Evolutionary conservation across 106 monocot genomes (phyloP).

Genomic region (Dioscorea zingiberensis): DNA sequence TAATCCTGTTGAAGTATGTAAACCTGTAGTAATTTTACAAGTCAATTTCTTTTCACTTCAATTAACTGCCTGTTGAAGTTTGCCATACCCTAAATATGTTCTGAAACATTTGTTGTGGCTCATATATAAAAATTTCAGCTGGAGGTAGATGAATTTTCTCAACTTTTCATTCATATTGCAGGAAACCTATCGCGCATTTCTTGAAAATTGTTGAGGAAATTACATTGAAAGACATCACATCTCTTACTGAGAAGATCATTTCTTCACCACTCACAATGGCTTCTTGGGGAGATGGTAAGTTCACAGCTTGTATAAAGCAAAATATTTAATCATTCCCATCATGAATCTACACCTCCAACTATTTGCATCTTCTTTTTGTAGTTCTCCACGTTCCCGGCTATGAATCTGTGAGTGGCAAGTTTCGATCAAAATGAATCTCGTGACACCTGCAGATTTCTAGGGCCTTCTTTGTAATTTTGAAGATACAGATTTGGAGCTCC

Average conservation of each 20-base stretch:
- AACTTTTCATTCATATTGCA: conserved; percentile 16
- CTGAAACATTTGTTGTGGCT: too few relatives aligned
- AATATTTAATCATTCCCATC: neutral
- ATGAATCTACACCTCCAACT: neutral
- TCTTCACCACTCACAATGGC: conserved; percentile 90
- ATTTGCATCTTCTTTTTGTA: conserved; percentile 12
- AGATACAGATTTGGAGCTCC: conserved; percentile 2
- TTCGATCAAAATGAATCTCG: conserved; percentile 16
- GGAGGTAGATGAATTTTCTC: too few relatives aligned
- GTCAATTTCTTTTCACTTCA: too few relatives aligned
- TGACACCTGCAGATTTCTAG: too few relatives aligned
- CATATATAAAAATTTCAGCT: too few relatives aligned
- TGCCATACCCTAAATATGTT: too few relatives aligned
- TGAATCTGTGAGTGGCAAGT: conserved; percentile 36
- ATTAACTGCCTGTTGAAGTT: too few relatives aligned
- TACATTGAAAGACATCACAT: conserved; percentile 62
- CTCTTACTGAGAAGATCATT: conserved; percentile 55
- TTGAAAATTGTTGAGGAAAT: conserved; percentile 57
- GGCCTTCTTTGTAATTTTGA: conserved; percentile 10
- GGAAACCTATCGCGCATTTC: conserved; percentile 74
- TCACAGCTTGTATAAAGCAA: neutral
- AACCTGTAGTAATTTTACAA: too few relatives aligned
- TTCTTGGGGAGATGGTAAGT: conserved; percentile 84
- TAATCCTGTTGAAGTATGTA: too few relatives aligned
- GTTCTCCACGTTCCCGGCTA: conserved; percentile 56